Percentiles rank a stretch among this genome's conserved stretches.
These are phyloP conservation scores for Telopea speciosissima DNA, from an alignment of 177 flowering plant genomes.

Conservation along the genomic window DNA sequence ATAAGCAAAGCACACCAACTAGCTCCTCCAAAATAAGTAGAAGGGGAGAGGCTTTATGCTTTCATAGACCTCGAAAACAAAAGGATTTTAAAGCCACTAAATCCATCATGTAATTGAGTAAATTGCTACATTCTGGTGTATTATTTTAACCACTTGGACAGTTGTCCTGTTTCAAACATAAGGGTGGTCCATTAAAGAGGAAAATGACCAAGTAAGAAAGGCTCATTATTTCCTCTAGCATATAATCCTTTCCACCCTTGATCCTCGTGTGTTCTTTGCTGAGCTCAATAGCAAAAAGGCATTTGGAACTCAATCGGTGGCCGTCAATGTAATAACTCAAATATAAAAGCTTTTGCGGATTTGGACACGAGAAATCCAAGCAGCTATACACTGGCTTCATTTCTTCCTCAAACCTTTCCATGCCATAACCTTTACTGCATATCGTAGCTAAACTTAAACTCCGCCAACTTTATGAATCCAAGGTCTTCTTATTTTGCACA, in stretches of 20 bases:
- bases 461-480: background rate
- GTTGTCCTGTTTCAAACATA: too few relatives aligned
- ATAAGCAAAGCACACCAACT: too few relatives aligned
- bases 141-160: too few relatives aligned
- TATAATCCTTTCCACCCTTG: background rate
- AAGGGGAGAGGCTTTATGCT: background rate
- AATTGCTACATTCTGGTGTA: too few relatives aligned
- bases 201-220: background rate
- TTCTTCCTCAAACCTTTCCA: background rate
- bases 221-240: background rate
- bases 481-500: background rate
- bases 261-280: background rate
- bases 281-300: background rate
- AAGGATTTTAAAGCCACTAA: background rate
- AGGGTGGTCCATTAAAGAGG: too few relatives aligned
- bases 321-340: background rate
- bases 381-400: too few relatives aligned
- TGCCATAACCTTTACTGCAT: background rate
- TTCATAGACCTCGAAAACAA: background rate
- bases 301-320: background rate
- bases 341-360: too few relatives aligned
- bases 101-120: background rate
- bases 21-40: too few relatives aligned
- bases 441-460: background rate
- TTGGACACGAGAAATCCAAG: background rate